Base-by-base conservation (phyloP, 2,329 filamentous ascomycete genomes). In the Talaromyces marneffei region DNA sequence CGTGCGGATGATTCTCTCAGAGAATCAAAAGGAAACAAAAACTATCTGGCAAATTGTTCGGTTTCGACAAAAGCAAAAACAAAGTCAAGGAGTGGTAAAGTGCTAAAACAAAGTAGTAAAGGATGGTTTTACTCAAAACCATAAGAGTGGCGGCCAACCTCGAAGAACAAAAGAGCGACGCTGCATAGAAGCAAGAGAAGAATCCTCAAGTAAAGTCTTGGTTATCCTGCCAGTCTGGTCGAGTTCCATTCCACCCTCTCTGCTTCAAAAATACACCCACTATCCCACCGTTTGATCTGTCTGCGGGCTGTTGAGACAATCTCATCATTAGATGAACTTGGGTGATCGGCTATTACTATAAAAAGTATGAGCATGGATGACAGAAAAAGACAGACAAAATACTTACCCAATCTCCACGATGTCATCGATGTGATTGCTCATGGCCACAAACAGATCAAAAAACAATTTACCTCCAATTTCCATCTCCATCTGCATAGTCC, bases 401-500 rank as follows among this genome's bases (percentile, higher is more conserved):
- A 29, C 84, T 76, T 87, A 89, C 85, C 85, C 88, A 78, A 91
- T 87, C 75, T 94, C 91, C 79, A 91, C 88, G 79, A 97, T 87
- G 78, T 97, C 92, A 84, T 97, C 92, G 73, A 97, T 89, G 82
- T 96, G 92, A 80, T 96, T 97, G 83, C 91, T 96, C 88, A 97
- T 90, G 72, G 92, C 92, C 75, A 97, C 92, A 78, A 97, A 97
- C 78, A 97, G 83, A 83, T 97, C 92, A 81, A 97, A 97, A 84
- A 94, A 97, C 80, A 97, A 84, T 83, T 92, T 92, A 79, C 86
- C 92, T 76, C 92, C 92, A 78, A 87, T 87, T 82, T 96, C 91
- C 92, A 97, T 97, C 82, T 97, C 92, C 81, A 90, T 88, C 85
- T 97, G 92, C 92, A 97, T 96, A 78, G 92, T 97, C 79, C 92